Percentiles rank a stretch among this genome's conserved stretches.
Evolutionary conservation across 176 grass and related monocot species (phyloP).

Genomic region (Poa annua): DNA sequence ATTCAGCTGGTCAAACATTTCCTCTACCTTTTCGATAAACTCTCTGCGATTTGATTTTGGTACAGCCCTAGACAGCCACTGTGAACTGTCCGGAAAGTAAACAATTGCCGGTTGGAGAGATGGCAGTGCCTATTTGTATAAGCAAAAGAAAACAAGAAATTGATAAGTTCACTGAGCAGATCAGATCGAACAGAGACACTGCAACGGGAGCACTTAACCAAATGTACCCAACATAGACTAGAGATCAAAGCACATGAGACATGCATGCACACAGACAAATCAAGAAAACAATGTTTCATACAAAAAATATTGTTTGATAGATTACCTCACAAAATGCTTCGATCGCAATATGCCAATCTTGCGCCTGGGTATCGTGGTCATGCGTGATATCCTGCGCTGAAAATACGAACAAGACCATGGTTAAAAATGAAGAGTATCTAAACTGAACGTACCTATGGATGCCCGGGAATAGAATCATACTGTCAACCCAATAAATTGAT

Average conservation of each 20-base stretch:
- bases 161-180: conserved; percentile 18
- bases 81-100: conserved; percentile 91
- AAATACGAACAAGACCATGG: conserved; percentile 37
- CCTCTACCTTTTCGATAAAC: conserved; percentile 71
- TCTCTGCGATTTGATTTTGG: conserved; percentile 73
- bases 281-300: conserved; percentile 17
- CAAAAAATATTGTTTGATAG: conserved; percentile 22
- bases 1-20: conserved; percentile 76
- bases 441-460: conserved; percentile 28
- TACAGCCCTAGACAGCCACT: conserved; percentile 83
- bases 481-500: conserved; percentile 73
- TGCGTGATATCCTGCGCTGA: conserved; percentile 82
- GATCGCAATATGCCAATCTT: conserved; percentile 85
- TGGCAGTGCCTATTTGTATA: conserved; percentile 66
- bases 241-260: not conserved
- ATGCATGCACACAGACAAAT: conserved; percentile 26
- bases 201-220: not conserved
- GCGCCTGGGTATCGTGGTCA: conserved; percentile 65
- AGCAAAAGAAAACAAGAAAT: conserved; percentile 35
- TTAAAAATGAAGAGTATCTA: conserved; percentile 34
- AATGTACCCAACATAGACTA: not conserved
- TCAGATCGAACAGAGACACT: conserved; percentile 11
- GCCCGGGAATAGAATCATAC: conserved; percentile 65
- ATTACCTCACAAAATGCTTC: conserved; percentile 90
- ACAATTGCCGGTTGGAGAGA: conserved; percentile 80